phyloP scores from a whole-genome alignment of 2,329 filamentous ascomycete genomes.

The Paecilomyces variotii region DNA sequence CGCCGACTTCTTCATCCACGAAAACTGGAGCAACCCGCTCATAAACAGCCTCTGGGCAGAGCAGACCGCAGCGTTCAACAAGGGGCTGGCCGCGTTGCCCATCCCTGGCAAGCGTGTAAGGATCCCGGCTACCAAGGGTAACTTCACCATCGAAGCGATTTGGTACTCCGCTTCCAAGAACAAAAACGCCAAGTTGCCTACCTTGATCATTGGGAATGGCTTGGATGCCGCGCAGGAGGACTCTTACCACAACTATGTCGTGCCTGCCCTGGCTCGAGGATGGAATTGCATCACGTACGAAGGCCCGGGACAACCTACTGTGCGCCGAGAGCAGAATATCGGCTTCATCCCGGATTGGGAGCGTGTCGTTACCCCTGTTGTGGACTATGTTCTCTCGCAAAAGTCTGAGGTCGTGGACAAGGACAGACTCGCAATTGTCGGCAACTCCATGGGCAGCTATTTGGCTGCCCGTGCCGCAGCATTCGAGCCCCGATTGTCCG shows the following conservation, averaged over 20 bases:
- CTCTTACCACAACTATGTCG: conserved; percentile 30
- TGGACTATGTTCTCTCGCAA: conserved; percentile 27
- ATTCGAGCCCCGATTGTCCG: conserved; percentile 36
- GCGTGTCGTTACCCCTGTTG: conserved; percentile 30
- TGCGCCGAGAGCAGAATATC: conserved; percentile 33
- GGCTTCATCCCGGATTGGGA: conserved; percentile 42
- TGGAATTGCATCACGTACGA: conserved; percentile 41
- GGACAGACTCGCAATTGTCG: conserved; percentile 27
- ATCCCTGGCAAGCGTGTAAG: conserved; percentile 28
- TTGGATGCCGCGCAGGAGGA: conserved; percentile 41
- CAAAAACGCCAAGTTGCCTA: conserved; percentile 21
- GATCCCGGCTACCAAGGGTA: conserved; percentile 14
- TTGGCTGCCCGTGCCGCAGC: conserved; percentile 36
- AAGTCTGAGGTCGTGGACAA: conserved; percentile 3
- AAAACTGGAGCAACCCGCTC: conserved; percentile 34
- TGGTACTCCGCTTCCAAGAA: conserved; percentile 20
- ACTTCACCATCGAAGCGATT: conserved; percentile 30
- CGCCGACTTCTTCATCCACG: conserved; percentile 37
- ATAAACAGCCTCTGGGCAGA: conserved; percentile 32
- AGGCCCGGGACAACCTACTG: conserved; percentile 38
- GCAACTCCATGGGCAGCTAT: conserved; percentile 36
- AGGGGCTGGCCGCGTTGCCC: conserved; percentile 27
- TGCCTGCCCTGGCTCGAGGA: conserved; percentile 31
- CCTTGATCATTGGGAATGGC: conserved; percentile 33
- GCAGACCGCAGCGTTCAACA: conserved; percentile 31